A percentile compares a stretch with the other conserved stretches of the same genome.
Evolutionary conservation across 129 eudicot species (phyloP).

Genomic region (Flaveria ramosissima): DNA sequence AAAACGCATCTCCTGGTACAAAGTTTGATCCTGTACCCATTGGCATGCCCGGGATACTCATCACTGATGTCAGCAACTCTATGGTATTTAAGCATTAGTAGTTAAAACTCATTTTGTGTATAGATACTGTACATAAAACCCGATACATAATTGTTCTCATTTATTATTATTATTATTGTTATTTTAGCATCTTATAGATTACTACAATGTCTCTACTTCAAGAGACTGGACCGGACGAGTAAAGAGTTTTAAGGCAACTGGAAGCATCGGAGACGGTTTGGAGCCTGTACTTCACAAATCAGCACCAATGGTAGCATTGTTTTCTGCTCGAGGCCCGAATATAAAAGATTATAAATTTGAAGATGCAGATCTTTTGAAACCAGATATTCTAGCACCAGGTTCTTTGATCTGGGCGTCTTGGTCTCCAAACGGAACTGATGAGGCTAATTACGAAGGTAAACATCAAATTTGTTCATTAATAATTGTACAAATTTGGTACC

Average conservation of each 20-base stretch:
- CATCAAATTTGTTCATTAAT: too few relatives aligned
- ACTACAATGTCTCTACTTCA: conserved; percentile 79
- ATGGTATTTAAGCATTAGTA: conserved; percentile 45
- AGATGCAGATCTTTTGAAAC: conserved; percentile 95
- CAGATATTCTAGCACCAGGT: conserved; percentile 98
- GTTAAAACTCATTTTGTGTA: too few relatives aligned
- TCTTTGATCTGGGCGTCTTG: conserved; percentile 99
- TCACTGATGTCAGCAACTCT: conserved; percentile 76
- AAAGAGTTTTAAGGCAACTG: conserved; percentile 74
- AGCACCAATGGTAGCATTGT: conserved; percentile 96
- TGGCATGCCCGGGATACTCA: conserved; percentile 80
- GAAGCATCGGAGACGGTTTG: conserved; percentile 85
- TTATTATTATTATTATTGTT: conserved; percentile 18
- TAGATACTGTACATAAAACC: too few relatives aligned
- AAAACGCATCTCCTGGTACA: conserved; percentile 86
- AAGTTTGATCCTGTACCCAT: conserved; percentile 94
- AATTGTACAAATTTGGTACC: too few relatives aligned
- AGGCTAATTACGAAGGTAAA: conserved; percentile 82
- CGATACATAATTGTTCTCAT: conserved; percentile 18
- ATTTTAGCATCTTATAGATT: conserved; percentile 80
- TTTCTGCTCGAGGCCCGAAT: conserved; percentile 96
- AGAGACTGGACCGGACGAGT: conserved; percentile 99
- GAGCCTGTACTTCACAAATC: conserved; percentile 83
- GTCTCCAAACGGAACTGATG: conserved; percentile 96
- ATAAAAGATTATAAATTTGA: conserved; percentile 88